Base-by-base conservation (phyloP, 2,329 filamentous ascomycete genomes). In the Nemania sp. region DNA sequence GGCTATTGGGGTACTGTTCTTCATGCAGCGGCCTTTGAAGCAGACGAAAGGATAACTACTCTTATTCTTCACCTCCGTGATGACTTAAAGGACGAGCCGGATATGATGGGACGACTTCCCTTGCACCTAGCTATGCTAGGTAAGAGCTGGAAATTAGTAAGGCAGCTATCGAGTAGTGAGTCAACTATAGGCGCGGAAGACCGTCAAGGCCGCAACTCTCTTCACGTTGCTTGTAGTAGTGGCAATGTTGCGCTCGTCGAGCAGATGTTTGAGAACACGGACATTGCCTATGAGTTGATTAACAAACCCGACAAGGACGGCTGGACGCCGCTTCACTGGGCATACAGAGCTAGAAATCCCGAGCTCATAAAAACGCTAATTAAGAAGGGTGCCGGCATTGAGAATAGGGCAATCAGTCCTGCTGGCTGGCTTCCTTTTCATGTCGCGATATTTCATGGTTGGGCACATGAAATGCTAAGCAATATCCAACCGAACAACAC, bases 291-390 rank as follows among this genome's bases (percentile, higher is more conserved):
- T 11, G n/a, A 11, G 18, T 7, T 49, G n/a, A 49, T 49, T 11
- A 22, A 22, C 45, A 5, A 49, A 20, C 1, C 45, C 6, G 45
- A 49, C 24, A 7, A 22, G 3, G 45, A 49, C 13, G 45, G 45
- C 5, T 49, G 45, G 45, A 49, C 45, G n/a, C 45, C 45, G 24
- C 45, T 49, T 11, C 45, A 49, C 45, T 49, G 45, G 45, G 45
- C 45, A 24, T 49, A 20, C 18, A n/a, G 45, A 22, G 22, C 45
- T 18, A 20, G 13, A 20, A 20, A 49, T 10, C 5, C 13, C 8
- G 18, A n/a, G n/a, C n/a, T n/a, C n/a, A n/a, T n/a, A n/a, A n/a
- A n/a, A n/a, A n/a, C n/a, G n/a, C n/a, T n/a, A n/a, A n/a, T n/a
- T n/a, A n/a, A n/a, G n/a, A n/a, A n/a, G n/a, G n/a, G n/a, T n/a